Base-by-base conservation (phyloP, 1,284 basidiomycete genomes). In the Pseudozyma tsukubaensis region DNA sequence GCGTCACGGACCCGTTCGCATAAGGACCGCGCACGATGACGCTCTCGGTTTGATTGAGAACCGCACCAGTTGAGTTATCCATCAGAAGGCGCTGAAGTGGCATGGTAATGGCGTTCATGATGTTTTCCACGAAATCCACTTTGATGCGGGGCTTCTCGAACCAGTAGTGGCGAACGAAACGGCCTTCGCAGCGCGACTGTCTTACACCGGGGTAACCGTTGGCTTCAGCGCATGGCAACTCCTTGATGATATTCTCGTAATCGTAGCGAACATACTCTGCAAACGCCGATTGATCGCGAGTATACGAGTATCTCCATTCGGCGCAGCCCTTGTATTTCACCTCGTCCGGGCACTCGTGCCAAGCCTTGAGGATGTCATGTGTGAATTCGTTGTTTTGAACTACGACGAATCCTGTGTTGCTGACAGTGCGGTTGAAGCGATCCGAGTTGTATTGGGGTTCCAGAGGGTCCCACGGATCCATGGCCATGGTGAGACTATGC, bases 91-190 rank as follows among this genome's bases (percentile, higher is more conserved):
- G 42, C n/a, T 43, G 42, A 4, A 43, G 42, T 18, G 42, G 42
- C 14, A 43, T 16, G 14, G 42, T 43, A 14, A 43, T 43, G 19
- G 42, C 42, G 42, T 43, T 43, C 42, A 43, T 43, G n/a, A 43
- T 18, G n/a, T 43, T 43, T 14, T 14, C 42, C 4, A 14, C n/a
- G n/a, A 43, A 43, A 43, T 43, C 42, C n/a, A 16, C 42, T 14
- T 43, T 43, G 42, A 43, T 18, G 42, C 42, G 42, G n/a, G 12
- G 42, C 42, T 43, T 43, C 19, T 43, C 42, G 42, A 43, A 43
- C 42, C 42, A 43, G 42, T 43, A 43, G 42, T 43, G 42, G 42
- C 42, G 42, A 18, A 43, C n/a, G n/a, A 43, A 43, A 18, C 42
- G 42, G n/a, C 42, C 42, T 43, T 43, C 42, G 42, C 42, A 43